Percentiles rank a stretch among this genome's conserved stretches.
Evolutionary conservation across 805 yeast species (phyloP).

Genomic region (Candida alai): DNA sequence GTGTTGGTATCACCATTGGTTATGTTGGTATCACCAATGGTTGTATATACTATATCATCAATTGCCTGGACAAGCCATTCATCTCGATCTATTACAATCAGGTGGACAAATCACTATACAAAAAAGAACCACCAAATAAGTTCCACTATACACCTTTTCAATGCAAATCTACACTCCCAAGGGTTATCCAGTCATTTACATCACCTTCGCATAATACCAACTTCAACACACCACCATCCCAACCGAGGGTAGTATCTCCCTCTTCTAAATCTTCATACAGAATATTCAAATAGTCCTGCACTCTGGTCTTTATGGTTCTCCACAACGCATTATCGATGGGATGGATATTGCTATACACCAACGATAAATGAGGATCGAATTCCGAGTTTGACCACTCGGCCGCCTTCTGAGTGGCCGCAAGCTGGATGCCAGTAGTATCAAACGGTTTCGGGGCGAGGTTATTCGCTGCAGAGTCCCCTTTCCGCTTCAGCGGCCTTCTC

Average conservation of each 20-base stretch:
- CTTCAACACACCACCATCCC: slow-evolving; percentile 68
- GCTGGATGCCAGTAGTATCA: slow-evolving; percentile 18
- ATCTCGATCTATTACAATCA: too few relatives aligned
- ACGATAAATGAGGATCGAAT: slow-evolving; percentile 69
- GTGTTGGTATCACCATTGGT: too few relatives aligned
- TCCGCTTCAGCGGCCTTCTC: slow-evolving; percentile 21
- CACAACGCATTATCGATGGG: slow-evolving; percentile 67
- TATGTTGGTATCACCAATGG: too few relatives aligned
- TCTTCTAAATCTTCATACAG: slow-evolving; percentile 36
- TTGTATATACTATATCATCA: not conserved
- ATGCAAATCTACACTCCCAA: slow-evolving; percentile 51
- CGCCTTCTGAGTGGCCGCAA: slow-evolving; percentile 46
- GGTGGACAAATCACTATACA: not conserved
- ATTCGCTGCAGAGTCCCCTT: slow-evolving; percentile 4
- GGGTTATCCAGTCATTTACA: slow-evolving; percentile 60
- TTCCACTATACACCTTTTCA: slow-evolving; percentile 6
- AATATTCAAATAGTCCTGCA: slow-evolving; percentile 60
- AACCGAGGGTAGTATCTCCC: slow-evolving; percentile 39
- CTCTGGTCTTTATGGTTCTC: slow-evolving; percentile 59
- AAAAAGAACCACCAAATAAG: too few relatives aligned
- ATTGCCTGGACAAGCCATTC: not conserved
- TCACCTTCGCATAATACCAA: slow-evolving; percentile 72
- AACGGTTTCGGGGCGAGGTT: slow-evolving; percentile 17
- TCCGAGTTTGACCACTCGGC: slow-evolving; percentile 52
- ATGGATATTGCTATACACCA: slow-evolving; percentile 60